Evolutionary conservation across 495 filamentous ascomycete species (phyloP), one percentile per base, ranked within the genome.

Genomic region (Talaromyces nanjingensis): DNA sequence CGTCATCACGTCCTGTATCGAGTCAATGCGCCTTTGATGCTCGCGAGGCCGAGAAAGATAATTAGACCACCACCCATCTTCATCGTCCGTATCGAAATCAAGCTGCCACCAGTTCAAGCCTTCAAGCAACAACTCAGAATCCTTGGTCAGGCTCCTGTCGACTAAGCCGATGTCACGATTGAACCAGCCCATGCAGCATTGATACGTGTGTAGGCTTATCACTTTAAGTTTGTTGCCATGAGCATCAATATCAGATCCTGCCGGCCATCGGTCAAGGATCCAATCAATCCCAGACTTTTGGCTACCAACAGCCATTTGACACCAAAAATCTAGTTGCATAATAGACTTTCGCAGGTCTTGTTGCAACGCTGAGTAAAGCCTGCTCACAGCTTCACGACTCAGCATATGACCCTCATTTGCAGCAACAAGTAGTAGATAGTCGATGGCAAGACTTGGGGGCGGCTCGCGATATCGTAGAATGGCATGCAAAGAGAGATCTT

Each of bases 231-330:
- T 80, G 52, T 89, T 77, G 3, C 87, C 87, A 55, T 87, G 70
- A 18, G 81, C 76, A 66, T 93, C 87, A 3, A 89, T 67, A 69
- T 93, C 90, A 4, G 76, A 70, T 0, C 89, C 87, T 24, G 77
- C 83, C 16, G 91, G 89, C 85, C 86, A 93, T 45, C 81, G 60
- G 81, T 87, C 73, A 84, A 90, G 66, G 63, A 94, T 88, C 96
- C 96, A 99, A 60, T 94, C 91, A 25, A 96, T 80, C 2, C 93
- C 93, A 1, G 90, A 88, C 70, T 90, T 90, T 14, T 85, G 80
- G 68, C 96, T 93, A n/a, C 96, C 96, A 27, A 98, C 85, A 0
- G 86, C 92, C 74, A 98, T 92, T 74, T 97, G 94, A 69, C 96
- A 98, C 92, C 92, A 97, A 72, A 94, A 96, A 66, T 96, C 86